Percentiles rank a stretch among this genome's conserved stretches.
Evolutionary conservation across 352 stramenopile genomes (phyloP).

Genomic region (Phytophthora ohioensis): DNA sequence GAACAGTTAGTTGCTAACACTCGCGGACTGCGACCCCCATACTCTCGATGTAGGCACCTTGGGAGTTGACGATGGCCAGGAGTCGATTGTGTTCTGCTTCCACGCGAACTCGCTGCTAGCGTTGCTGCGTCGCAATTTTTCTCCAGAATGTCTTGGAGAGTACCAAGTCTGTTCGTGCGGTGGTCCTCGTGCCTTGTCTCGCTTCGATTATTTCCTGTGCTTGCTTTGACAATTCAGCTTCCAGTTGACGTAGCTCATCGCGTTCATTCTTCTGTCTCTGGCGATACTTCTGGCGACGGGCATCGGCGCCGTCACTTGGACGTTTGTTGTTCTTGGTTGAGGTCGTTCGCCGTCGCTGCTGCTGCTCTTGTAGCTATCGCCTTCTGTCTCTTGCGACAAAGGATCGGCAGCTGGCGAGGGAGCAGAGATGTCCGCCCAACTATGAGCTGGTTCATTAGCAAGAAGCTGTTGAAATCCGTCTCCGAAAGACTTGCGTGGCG

Average conservation of each 20-base stretch:
- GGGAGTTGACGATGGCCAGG: background rate
- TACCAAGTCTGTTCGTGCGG: background rate
- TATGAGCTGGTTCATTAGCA: background rate
- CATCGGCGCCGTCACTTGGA: background rate
- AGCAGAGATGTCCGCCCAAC: background rate
- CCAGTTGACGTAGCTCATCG: background rate
- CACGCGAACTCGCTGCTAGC: background rate
- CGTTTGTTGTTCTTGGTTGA: slow-evolving; percentile 1
- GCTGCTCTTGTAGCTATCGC: background rate
- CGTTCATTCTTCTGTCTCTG: background rate
- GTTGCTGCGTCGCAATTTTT: background rate
- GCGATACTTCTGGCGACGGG: background rate
- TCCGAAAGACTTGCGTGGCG: background rate
- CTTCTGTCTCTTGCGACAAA: background rate
- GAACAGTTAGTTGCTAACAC: background rate
- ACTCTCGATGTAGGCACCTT: background rate
- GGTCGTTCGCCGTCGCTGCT: background rate
- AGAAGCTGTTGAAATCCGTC: background rate
- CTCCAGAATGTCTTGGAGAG: slow-evolving; percentile 9
- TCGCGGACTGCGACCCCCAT: background rate
- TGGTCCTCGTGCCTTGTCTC: background rate
- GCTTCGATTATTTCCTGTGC: background rate
- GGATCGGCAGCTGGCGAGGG: background rate
- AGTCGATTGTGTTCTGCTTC: background rate
- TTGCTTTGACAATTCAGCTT: background rate